Evolutionary conservation across 495 filamentous ascomycete genomes (phyloP).

Genomic region (Penicillium antarcticum): DNA sequence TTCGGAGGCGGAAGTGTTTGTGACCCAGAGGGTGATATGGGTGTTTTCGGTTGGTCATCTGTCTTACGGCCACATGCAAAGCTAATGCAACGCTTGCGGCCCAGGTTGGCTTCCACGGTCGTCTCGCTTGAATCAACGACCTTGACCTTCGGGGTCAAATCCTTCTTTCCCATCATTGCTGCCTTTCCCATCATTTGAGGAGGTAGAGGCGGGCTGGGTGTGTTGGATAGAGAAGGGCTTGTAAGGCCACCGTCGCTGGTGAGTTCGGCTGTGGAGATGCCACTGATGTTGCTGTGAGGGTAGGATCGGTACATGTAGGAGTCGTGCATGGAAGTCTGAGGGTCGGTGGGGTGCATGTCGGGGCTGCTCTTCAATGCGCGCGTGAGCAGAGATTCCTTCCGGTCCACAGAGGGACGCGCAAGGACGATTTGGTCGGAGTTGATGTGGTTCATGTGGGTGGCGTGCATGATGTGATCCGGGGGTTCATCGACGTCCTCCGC

Average conservation of each 20-base stretch:
- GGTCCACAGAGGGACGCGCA: constrained; percentile 40
- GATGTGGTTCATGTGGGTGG: constrained; percentile 21
- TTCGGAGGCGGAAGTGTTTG: constrained; percentile 11
- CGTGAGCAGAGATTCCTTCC: constrained; percentile 74
- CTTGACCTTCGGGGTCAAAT: constrained; percentile 32
- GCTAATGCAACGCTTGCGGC: constrained; percentile 82
- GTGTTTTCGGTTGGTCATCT: constrained; percentile 20
- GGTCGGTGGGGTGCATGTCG: constrained; percentile 43
- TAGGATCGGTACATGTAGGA: constrained; percentile 57
- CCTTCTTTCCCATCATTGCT: constrained; percentile 21
- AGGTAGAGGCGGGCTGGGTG: constrained; percentile 79
- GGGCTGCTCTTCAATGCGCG: constrained; percentile 69
- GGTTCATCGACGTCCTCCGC: constrained; percentile 53
- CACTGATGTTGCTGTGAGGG: constrained; percentile 72
- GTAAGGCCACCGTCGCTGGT: constrained; percentile 90
- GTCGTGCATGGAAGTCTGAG: constrained; percentile 35
- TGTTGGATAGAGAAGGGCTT: constrained; percentile 83
- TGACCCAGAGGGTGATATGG: constrained; percentile 8
- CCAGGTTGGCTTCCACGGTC: constrained; percentile 54
- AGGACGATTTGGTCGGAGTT: constrained; percentile 31
- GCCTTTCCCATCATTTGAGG: constrained; percentile 31
- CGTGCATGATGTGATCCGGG: constrained; percentile 31
- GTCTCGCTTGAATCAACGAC: constrained; percentile 36
- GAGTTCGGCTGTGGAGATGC: constrained; percentile 77
- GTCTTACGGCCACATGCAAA: constrained; percentile 73